A percentile compares a stretch with the other conserved stretches of the same genome.
Conservation (phyloP, 108 stramenopile species). For the Conticribra guillardii region DNA sequence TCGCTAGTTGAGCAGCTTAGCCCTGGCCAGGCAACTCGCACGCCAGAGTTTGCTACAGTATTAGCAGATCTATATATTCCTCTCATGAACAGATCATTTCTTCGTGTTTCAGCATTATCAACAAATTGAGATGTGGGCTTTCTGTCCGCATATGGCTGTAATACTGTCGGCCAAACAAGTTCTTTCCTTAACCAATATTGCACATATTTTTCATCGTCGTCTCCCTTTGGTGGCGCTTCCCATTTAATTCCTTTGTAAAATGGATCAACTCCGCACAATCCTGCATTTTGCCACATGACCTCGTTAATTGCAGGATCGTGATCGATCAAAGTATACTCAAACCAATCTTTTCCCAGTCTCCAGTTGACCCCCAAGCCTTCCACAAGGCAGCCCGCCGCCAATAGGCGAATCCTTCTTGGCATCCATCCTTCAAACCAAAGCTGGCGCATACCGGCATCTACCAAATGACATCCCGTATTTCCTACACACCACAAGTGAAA, state of each 20-base stretch:
- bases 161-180: conserved; percentile 29
- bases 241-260: conserved; percentile 42
- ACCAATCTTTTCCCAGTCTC: conserved; percentile 46
- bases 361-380: conserved; percentile 55
- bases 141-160: conserved; percentile 20
- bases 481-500: conserved; percentile 46
- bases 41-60: conserved; percentile 26
- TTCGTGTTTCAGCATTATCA: conserved; percentile 7
- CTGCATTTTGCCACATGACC: conserved; percentile 66
- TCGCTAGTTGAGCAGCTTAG: neutral
- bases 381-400: conserved; percentile 40
- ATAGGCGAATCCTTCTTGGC: conserved; percentile 47
- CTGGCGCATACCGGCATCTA: conserved; percentile 63
- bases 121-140: conserved; percentile 10
- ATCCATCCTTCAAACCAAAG: conserved; percentile 52
- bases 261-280: conserved; percentile 52
- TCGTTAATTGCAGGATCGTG: conserved; percentile 55
- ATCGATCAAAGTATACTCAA: conserved; percentile 52
- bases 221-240: conserved; percentile 23
- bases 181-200: conserved; percentile 20
- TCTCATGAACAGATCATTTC: conserved; percentile 18
- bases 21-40: conserved; percentile 44
- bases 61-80: conserved; percentile 42
- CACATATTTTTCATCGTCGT: conserved; percentile 22
- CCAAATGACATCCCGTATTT: conserved; percentile 45